These are phyloP conservation scores for Zygoascus ofunaensis DNA, from an alignment of 805 yeast genomes.

Conservation along the genomic window DNA sequence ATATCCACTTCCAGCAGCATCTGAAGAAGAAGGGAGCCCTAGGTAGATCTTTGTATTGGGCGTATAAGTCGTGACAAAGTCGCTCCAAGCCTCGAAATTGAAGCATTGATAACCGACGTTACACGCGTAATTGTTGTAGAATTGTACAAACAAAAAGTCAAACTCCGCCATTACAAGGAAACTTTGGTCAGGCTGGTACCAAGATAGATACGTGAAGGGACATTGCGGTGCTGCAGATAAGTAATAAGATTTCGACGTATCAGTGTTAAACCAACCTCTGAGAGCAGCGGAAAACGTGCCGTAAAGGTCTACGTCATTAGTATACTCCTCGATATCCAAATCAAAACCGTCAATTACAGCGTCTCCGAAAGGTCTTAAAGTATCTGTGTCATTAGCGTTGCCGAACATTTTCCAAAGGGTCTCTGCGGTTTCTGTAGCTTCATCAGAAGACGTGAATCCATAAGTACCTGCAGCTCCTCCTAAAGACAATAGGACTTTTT, in stretches of 20 bases:
- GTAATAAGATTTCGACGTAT: slow-evolving; percentile 31
- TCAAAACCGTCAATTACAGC: slow-evolving; percentile 62
- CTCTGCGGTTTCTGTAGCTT: slow-evolving; percentile 40
- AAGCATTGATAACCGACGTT: slow-evolving; percentile 29
- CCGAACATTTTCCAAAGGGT: slow-evolving; percentile 42
- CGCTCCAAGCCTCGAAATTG: slow-evolving; percentile 45
- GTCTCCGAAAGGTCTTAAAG: slow-evolving; percentile 39
- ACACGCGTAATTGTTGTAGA: slow-evolving; percentile 50
- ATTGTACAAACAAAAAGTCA: slow-evolving; percentile 57
- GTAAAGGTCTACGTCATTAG: too few species aligned
- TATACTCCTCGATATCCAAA: slow-evolving; percentile 47
- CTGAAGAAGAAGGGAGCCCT: slow-evolving; percentile 50
- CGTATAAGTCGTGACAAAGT: slow-evolving; percentile 33
- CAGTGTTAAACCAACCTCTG: slow-evolving; percentile 25
- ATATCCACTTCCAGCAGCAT: slow-evolving; percentile 53
- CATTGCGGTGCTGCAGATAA: slow-evolving; percentile 65
- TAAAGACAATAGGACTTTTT: slow-evolving; percentile 61
- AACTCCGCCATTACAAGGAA: slow-evolving; percentile 36
- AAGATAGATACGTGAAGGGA: too few species aligned
- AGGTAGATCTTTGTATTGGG: slow-evolving; percentile 49
- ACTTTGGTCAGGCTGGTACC: too few species aligned
- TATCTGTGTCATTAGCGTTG: slow-evolving; percentile 29
- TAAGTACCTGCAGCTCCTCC: slow-evolving; percentile 40
- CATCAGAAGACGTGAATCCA: slow-evolving; percentile 38
- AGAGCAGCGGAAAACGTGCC: slow-evolving; percentile 47